A percentile compares a stretch with the other conserved stretches of the same genome.
phyloP scores from a whole-genome alignment of 169 alveolate genomes.

The Plasmodium vivax region DNA sequence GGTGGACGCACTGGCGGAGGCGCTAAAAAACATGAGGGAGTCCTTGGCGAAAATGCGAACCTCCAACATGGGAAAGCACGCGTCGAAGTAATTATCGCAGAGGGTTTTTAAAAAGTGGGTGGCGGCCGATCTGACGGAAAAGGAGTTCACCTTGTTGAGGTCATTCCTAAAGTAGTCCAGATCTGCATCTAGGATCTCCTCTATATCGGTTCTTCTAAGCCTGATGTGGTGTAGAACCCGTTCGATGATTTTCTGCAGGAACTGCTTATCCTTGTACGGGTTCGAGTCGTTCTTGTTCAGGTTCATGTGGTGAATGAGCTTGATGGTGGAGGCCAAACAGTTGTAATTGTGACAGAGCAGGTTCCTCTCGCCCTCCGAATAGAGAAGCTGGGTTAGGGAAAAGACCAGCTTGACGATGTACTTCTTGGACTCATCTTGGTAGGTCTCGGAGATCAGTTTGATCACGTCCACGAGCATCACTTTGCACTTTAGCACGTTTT shows the following conservation, averaged over 20 bases:
- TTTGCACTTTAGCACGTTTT: constrained; percentile 49
- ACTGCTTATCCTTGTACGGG: constrained; percentile 43
- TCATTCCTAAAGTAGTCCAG: constrained; percentile 50
- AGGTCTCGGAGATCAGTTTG: constrained; percentile 31
- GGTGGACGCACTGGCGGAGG: neutral
- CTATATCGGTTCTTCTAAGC: constrained; percentile 33
- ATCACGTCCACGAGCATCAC: constrained; percentile 19
- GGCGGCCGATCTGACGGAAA: constrained; percentile 43
- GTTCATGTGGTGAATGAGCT: constrained; percentile 51
- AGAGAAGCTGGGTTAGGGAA: constrained; percentile 26
- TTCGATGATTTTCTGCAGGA: constrained; percentile 29
- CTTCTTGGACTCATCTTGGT: constrained; percentile 57
- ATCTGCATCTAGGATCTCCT: constrained; percentile 61
- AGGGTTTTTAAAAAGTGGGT: constrained; percentile 43
- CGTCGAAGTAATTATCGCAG: constrained; percentile 34
- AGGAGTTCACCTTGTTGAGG: constrained; percentile 32
- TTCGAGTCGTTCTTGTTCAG: constrained; percentile 21
- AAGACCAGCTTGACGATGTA: constrained; percentile 21
- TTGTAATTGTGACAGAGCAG: constrained; percentile 55
- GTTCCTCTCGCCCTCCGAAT: constrained; percentile 8
- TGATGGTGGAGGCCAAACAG: constrained; percentile 51
- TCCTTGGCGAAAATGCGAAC: constrained; percentile 10
- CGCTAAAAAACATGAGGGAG: neutral
- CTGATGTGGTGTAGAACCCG: constrained; percentile 47
- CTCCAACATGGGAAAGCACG: constrained; percentile 31